Evolutionary conservation across 306 rosid species (phyloP).

Genomic region (Parietaria judaica): DNA sequence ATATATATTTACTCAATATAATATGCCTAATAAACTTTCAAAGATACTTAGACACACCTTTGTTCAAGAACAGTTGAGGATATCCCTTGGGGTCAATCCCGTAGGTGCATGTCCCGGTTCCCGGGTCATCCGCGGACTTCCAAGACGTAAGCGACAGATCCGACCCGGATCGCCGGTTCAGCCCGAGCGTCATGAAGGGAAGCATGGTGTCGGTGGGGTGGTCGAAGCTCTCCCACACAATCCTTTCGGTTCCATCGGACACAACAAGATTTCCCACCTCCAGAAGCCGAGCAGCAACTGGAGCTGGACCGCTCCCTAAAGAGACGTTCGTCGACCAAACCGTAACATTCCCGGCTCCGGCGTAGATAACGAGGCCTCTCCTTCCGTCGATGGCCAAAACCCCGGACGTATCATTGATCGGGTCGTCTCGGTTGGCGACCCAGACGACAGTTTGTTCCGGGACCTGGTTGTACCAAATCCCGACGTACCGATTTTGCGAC

Average conservation of each 20-base stretch:
- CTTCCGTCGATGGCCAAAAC: slow-evolving; percentile 1
- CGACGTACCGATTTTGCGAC: slow-evolving; percentile 28
- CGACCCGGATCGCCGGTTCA: slow-evolving; percentile 7
- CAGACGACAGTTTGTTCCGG: slow-evolving; percentile 39
- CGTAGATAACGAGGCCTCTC: slow-evolving; percentile 18
- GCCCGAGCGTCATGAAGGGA: slow-evolving; percentile 26
- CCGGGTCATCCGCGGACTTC: slow-evolving; percentile 40
- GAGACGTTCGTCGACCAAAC: slow-evolving; percentile 10
- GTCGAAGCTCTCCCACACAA: slow-evolving; percentile 50
- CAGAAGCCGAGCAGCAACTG: slow-evolving; percentile 15
- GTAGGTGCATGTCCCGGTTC: slow-evolving; percentile 17
- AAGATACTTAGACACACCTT: background rate
- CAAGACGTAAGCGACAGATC: slow-evolving; percentile 14
- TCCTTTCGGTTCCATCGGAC: background rate
- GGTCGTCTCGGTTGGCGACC: slow-evolving; percentile 55
- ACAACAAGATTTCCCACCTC: slow-evolving; percentile 22
- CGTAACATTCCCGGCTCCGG: slow-evolving; percentile 9
- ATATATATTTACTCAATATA: too few species aligned
- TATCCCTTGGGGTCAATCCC: slow-evolving; percentile 23
- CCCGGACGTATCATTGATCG: slow-evolving; percentile 28
- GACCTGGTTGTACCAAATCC: slow-evolving; percentile 45
- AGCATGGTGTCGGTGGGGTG: slow-evolving; percentile 28
- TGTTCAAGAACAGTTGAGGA: slow-evolving; percentile 25
- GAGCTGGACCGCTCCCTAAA: background rate
- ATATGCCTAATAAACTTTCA: too few species aligned